Base-by-base conservation (phyloP, 2,329 filamentous ascomycete genomes). In the Fusarium sp. region DNA sequence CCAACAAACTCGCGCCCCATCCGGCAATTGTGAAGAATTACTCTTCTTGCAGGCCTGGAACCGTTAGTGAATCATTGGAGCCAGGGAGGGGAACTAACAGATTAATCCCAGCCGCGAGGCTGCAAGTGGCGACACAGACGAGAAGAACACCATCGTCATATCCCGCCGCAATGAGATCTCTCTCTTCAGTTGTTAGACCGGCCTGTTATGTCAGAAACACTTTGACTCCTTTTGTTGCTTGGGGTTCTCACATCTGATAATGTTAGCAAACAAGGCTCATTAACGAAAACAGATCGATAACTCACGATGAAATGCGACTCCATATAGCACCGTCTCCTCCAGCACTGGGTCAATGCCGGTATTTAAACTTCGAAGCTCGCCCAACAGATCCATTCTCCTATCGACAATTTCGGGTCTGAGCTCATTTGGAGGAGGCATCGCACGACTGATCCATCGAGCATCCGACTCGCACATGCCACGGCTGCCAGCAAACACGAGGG, bases 81-180 rank as follows among this genome's bases (percentile, higher is more conserved):
- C 3, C 35, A 39, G 16, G 14, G 29, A 41, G 37, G 10, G 6
- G 11, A 29, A 18, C 83, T 67, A 69, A 86, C 78, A 95, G 84
- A 81, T 95, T 95, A 68, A 95, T 94, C n/a, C 93, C 93, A 16
- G 93, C 93, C n/a, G 93, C 93, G 66, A 95, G 87, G 79, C 92
- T 94, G 77, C 93, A 95, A 2, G 93, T 95, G 41, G 93, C 93
- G 18, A 94, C 90, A 62, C 94, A 91, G 1, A 94, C 90, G 74
- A 92, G 92, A 20, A 95, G 80, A 6, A 88, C 85, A 1, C 93
- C 92, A 43, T 84, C 81, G 78, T 95, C 93, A 74, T 94, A 95
- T 14, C 92, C 92, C 39, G 87, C 87, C 3, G 93, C 91, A 64
- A 95, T 88, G 9, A 95, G 83, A 58, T 94, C 92, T 58, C 93